These are phyloP conservation scores for Hypoxylon sp. DNA, from an alignment of 2,329 filamentous ascomycete species.

Conservation along the genomic window DNA sequence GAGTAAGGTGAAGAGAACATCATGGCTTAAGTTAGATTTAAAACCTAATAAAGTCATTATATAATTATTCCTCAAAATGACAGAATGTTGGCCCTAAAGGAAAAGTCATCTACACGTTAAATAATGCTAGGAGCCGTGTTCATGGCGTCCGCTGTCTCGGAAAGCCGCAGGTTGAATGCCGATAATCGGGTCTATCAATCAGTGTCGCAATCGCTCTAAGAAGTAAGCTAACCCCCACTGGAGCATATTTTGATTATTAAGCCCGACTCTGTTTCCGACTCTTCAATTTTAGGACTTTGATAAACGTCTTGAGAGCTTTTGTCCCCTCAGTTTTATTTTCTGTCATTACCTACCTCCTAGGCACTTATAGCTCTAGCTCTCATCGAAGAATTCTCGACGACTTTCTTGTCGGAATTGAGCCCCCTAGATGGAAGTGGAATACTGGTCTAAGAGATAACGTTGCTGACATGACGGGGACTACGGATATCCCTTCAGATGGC, in stretches of 20 bases:
- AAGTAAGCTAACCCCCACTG: slow-evolving; percentile 10
- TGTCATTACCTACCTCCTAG: neutral
- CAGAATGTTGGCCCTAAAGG: neutral
- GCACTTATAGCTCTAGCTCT: neutral
- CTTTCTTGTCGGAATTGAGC: slow-evolving; percentile 2
- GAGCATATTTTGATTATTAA: slow-evolving; percentile 15
- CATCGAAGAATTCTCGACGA: neutral
- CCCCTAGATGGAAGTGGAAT: neutral
- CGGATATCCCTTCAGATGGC: slow-evolving; percentile 25
- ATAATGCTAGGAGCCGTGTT: slow-evolving; percentile 3
- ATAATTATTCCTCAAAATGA: neutral
- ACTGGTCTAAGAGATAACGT: slow-evolving; percentile 6
- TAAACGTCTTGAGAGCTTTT: slow-evolving; percentile 8
- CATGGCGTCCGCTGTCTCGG: neutral
- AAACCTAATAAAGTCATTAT: neutral
- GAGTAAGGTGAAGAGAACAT: neutral
- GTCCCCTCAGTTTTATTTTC: neutral
- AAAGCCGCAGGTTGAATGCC: neutral
- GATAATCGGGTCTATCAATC: slow-evolving; percentile 21
- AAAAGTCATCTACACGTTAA: neutral
- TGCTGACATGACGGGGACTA: slow-evolving; percentile 39
- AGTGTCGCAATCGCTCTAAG: slow-evolving; percentile 3
- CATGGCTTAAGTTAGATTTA: neutral
- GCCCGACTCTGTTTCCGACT: slow-evolving; percentile 27
- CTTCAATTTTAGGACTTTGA: slow-evolving; percentile 10